A percentile compares a stretch with the other conserved stretches of the same genome.
Conservation (phyloP, 2,329 filamentous ascomycete genomes). For the Periconia sp. region DNA sequence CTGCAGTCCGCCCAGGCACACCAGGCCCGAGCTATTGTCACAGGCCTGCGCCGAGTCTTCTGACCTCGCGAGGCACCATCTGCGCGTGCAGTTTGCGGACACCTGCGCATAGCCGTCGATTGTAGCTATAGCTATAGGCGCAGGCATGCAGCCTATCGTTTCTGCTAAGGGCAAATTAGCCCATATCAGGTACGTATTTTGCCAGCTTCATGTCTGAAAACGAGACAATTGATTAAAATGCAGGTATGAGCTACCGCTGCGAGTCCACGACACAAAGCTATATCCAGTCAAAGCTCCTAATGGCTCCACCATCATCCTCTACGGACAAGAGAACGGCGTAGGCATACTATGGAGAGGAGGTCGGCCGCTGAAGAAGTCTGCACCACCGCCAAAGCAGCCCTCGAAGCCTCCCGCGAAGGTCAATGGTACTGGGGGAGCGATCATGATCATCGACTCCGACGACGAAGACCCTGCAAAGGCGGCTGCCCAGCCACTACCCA, state of each 20-base stretch:
- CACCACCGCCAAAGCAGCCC: constrained; percentile 32
- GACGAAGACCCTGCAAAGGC: constrained; percentile 54
- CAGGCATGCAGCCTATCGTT: constrained; percentile 75
- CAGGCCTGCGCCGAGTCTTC: background rate
- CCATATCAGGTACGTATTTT: constrained; percentile 34
- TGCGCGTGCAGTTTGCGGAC: background rate
- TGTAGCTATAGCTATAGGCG: constrained; percentile 1
- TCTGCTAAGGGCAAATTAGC: constrained; percentile 38
- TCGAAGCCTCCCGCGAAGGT: constrained; percentile 41
- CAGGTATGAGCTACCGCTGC: constrained; percentile 67
- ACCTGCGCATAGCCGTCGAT: background rate
- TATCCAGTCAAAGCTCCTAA: constrained; percentile 66
- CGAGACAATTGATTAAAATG: too few relatives aligned
- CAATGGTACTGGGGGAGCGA: constrained; percentile 53
- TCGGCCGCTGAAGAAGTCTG: constrained; percentile 50
- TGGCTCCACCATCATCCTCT: constrained; percentile 66
- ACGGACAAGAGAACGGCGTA: constrained; percentile 64
- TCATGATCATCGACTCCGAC: constrained; percentile 64
- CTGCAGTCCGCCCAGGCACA: background rate
- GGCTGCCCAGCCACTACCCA: constrained; percentile 20
- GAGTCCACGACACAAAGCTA: constrained; percentile 61
- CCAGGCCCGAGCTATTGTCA: background rate
- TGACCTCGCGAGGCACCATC: background rate
- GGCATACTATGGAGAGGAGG: constrained; percentile 67
- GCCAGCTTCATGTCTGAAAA: too few relatives aligned